These are phyloP conservation scores for Peniophora sp. DNA, from an alignment of 1,284 basidiomycete species.

Conservation along the genomic window DNA sequence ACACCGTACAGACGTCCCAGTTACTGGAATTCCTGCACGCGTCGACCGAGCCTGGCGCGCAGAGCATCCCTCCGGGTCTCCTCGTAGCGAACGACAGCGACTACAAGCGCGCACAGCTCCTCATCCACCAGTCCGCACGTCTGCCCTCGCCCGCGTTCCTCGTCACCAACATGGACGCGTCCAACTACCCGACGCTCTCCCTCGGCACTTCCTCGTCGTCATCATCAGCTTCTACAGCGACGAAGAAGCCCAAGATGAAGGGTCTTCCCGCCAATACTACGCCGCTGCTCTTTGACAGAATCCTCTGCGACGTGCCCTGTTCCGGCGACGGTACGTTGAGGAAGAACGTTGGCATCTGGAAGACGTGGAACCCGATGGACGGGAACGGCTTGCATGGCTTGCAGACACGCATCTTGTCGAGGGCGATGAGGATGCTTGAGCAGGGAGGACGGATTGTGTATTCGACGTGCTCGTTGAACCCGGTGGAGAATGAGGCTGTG, in stretches of 20 bases:
- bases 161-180: slow-evolving; percentile 96
- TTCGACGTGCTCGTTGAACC: slow-evolving; percentile 97
- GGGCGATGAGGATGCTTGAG: slow-evolving; percentile 88
- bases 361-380: slow-evolving; percentile 82
- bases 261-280: neutral
- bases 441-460: slow-evolving; percentile 90
- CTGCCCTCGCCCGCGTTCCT: slow-evolving; percentile 89
- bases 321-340: slow-evolving; percentile 95
- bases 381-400: slow-evolving; percentile 91
- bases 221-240: slow-evolving; percentile 21
- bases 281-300: slow-evolving; percentile 81
- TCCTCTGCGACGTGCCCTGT: slow-evolving; percentile 96
- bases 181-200: slow-evolving; percentile 71
- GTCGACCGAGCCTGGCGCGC: slow-evolving; percentile 49
- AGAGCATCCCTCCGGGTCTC: slow-evolving; percentile 68
- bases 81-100: slow-evolving; percentile 90
- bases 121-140: slow-evolving; percentile 96
- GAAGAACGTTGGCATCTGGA: slow-evolving; percentile 97
- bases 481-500: slow-evolving; percentile 96
- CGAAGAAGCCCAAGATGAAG: neutral
- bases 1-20: slow-evolving; percentile 67
- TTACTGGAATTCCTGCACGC: slow-evolving; percentile 84
- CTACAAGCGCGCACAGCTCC: slow-evolving; percentile 90
- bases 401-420: slow-evolving; percentile 87
- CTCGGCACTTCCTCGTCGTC: neutral